Evolutionary conservation across 2,329 filamentous ascomycete species (phyloP).

Genomic region (Trichocomaceae sp.): DNA sequence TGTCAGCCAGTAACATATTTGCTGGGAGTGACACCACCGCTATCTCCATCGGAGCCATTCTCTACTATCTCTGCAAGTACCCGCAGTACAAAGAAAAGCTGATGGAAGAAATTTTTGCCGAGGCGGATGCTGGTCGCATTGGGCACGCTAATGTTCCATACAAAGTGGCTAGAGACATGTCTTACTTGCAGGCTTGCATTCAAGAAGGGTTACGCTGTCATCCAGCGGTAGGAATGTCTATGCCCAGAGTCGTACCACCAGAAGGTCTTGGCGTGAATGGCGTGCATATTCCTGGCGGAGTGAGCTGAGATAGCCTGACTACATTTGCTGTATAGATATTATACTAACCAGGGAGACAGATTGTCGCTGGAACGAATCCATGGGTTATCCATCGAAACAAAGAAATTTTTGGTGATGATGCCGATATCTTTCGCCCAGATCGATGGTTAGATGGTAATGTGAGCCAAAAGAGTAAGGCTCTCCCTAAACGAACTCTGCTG

Average conservation of each 20-base stretch:
- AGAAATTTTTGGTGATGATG: conserved; percentile 10
- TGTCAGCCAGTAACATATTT: conserved; percentile 34
- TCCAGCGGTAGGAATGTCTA: conserved; percentile 16
- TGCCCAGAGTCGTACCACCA: conserved; percentile 15
- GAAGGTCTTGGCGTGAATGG: conserved; percentile 14
- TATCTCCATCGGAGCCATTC: conserved; percentile 30
- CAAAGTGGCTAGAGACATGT: conserved; percentile 26
- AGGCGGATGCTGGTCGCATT: conserved; percentile 17
- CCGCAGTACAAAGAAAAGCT: conserved; percentile 24
- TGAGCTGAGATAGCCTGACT: not conserved
- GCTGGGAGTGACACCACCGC: conserved; percentile 42
- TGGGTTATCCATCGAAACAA: conserved; percentile 12
- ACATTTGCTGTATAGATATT: not conserved
- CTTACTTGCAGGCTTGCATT: conserved; percentile 24
- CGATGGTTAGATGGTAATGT: conserved; percentile 7
- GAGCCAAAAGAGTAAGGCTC: conserved; percentile 5
- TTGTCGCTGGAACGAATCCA: conserved; percentile 5
- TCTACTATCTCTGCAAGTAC: conserved; percentile 35
- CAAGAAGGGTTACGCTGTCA: conserved; percentile 16
- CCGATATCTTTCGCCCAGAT: conserved; percentile 10
- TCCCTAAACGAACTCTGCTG: not conserved
- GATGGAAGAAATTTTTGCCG: conserved; percentile 29
- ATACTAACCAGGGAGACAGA: not conserved
- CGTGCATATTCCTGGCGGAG: conserved; percentile 16
- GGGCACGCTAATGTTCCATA: conserved; percentile 19